phyloP scores from a whole-genome alignment of 2,329 filamentous ascomycete genomes.

The Fusarium metavorans region DNA sequence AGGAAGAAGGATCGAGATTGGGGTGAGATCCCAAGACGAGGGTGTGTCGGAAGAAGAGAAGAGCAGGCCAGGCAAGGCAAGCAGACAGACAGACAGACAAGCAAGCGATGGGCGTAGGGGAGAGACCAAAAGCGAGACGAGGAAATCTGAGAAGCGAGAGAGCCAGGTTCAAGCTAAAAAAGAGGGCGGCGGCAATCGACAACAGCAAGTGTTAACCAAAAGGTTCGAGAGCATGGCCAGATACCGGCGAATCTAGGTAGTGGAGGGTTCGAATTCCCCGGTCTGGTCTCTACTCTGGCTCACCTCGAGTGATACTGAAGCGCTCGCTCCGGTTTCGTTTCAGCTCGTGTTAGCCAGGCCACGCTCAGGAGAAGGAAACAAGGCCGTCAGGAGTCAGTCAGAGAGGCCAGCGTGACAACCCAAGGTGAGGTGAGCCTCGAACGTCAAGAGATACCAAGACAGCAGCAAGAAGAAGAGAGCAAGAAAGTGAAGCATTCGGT shows the following conservation, averaged over 20 bases:
- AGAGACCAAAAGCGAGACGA: background rate
- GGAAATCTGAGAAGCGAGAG: conserved; percentile 29
- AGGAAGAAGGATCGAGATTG: conserved; percentile 38
- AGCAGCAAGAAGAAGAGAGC: conserved; percentile 21
- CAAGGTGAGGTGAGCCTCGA: conserved; percentile 17
- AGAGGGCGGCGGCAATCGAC: conserved; percentile 41
- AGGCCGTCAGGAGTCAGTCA: background rate
- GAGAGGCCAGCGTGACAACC: background rate
- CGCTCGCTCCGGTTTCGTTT: conserved; percentile 29
- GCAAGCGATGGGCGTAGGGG: conserved; percentile 1
- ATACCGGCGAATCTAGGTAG: background rate
- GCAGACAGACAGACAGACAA: background rate
- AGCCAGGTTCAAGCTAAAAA: conserved; percentile 38
- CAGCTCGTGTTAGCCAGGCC: conserved; percentile 19
- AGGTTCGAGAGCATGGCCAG: conserved; percentile 34
- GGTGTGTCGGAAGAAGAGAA: conserved; percentile 34
- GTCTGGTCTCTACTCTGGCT: conserved; percentile 2
- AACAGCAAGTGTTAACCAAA: conserved; percentile 21
- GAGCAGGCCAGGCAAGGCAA: conserved; percentile 1
- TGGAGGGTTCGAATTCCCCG: background rate
- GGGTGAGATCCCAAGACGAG: conserved; percentile 39
- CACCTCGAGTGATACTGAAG: conserved; percentile 34
- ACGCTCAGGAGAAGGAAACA: conserved; percentile 1
- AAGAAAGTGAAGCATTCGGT: conserved; percentile 5
- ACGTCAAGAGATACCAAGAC: conserved; percentile 28